Conservation (phyloP, 2,329 filamentous ascomycete genomes). For the Moelleriella libera region DNA sequence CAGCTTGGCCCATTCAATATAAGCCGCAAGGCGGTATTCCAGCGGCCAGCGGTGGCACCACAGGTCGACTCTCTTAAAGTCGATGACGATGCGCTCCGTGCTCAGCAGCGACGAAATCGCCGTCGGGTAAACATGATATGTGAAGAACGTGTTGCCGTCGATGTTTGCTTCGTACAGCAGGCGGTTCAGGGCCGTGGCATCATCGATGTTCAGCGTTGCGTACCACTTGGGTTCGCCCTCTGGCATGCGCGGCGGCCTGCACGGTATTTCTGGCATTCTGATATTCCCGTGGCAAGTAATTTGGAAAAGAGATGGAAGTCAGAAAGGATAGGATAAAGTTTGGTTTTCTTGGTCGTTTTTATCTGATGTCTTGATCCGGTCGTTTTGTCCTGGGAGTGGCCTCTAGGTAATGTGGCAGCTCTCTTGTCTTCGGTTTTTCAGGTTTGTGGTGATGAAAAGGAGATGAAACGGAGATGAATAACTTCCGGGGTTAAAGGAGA, state of each 20-base stretch:
- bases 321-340: no score
- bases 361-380: no score
- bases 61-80: neutral
- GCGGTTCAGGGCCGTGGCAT: neutral
- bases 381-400: no score
- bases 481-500: no score
- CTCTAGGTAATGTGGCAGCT: no score
- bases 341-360: no score
- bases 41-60: neutral
- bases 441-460: no score
- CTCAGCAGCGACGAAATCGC: neutral
- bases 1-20: neutral
- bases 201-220: neutral
- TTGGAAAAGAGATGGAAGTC: neutral
- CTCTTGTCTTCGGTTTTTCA: no score
- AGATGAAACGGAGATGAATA: no score
- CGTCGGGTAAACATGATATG: neutral
- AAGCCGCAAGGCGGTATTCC: neutral
- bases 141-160: neutral
- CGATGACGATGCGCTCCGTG: neutral
- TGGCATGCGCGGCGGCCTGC: neutral
- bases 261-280: neutral
- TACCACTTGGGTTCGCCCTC: neutral
- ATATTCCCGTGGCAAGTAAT: neutral
- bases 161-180: neutral